Percentiles rank a stretch among this genome's conserved stretches.
These are phyloP conservation scores for Neoboletus subvelutipes DNA, from an alignment of 768 basidiomycete species.

Conservation along the genomic window DNA sequence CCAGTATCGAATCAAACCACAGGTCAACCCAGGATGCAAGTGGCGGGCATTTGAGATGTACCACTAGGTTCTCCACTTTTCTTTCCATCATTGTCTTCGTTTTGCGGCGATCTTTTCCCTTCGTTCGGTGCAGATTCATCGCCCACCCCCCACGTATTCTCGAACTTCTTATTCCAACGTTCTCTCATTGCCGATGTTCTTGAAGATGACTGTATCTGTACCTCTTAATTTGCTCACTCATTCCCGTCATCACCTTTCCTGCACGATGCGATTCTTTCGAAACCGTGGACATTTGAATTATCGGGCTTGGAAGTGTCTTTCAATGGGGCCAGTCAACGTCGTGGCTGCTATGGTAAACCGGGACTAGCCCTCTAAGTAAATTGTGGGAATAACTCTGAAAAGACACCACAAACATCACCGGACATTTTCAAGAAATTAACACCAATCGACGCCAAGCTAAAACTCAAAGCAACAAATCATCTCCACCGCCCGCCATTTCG, in stretches of 20 bases:
- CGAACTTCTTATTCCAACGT: conserved; percentile 24
- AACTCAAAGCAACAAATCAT: conserved; percentile 44
- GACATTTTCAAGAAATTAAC: background rate
- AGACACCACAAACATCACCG: background rate
- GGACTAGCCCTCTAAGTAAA: conserved; percentile 1
- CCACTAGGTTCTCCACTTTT: conserved; percentile 4
- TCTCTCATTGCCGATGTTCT: conserved; percentile 22
- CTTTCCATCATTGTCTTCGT: conserved; percentile 10
- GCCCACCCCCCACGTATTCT: conserved; percentile 1
- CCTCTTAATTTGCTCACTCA: conserved; percentile 33
- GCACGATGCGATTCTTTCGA: conserved; percentile 23
- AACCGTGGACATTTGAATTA: conserved; percentile 17
- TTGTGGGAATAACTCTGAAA: conserved; percentile 1
- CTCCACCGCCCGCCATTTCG: conserved; percentile 31
- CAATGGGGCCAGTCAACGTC: background rate
- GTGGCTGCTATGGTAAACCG: conserved; percentile 1
- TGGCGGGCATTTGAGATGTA: conserved; percentile 34
- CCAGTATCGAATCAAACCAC: conserved; percentile 27
- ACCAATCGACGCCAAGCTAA: background rate
- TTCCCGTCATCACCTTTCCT: conserved; percentile 13
- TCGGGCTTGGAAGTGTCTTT: background rate
- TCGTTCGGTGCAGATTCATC: conserved; percentile 4
- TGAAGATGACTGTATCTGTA: conserved; percentile 41
- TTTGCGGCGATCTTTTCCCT: conserved; percentile 12
- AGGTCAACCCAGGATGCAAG: conserved; percentile 34